Conservation (phyloP, 2,329 filamentous ascomycete species). For the Colletotrichum cuscutae region DNA sequence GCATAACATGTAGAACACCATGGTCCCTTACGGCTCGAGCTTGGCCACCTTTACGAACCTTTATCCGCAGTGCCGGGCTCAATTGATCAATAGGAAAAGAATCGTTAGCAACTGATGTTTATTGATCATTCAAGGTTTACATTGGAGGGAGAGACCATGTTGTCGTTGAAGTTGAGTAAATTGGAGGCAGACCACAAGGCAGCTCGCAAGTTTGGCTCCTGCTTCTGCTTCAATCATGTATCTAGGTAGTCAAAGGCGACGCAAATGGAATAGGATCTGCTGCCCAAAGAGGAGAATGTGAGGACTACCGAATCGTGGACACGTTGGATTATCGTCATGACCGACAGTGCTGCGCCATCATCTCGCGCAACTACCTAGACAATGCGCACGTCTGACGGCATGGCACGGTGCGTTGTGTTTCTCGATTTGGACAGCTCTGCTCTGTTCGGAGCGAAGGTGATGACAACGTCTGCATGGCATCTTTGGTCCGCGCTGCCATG, state of each 20-base stretch:
- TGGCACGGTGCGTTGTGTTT: not conserved
- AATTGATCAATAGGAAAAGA: not conserved
- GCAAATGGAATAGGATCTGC: not conserved
- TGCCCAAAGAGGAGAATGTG: not conserved
- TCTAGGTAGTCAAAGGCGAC: not conserved
- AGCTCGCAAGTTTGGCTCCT: not conserved
- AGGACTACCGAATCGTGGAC: not conserved
- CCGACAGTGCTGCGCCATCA: not conserved
- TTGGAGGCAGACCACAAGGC: too few relatives aligned
- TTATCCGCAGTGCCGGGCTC: not conserved
- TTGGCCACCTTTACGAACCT: not conserved
- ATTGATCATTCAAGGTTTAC: not conserved
- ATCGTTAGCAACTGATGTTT: not conserved
- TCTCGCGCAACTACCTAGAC: not conserved
- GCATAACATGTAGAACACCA: not conserved
- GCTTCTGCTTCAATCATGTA: not conserved
- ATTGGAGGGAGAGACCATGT: not conserved
- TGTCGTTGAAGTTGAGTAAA: not conserved
- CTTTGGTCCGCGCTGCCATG: conserved; percentile 4
- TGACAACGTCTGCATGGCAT: conserved; percentile 3
- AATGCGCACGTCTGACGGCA: not conserved
- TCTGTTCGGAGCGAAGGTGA: not conserved
- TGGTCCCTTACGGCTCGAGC: not conserved
- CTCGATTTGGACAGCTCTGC: conserved; percentile 5
- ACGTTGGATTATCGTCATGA: not conserved